A percentile compares a stretch with the other conserved stretches of the same genome.
These are phyloP conservation scores for Russula dissimulans DNA, from an alignment of 768 basidiomycete species.

Conservation along the genomic window DNA sequence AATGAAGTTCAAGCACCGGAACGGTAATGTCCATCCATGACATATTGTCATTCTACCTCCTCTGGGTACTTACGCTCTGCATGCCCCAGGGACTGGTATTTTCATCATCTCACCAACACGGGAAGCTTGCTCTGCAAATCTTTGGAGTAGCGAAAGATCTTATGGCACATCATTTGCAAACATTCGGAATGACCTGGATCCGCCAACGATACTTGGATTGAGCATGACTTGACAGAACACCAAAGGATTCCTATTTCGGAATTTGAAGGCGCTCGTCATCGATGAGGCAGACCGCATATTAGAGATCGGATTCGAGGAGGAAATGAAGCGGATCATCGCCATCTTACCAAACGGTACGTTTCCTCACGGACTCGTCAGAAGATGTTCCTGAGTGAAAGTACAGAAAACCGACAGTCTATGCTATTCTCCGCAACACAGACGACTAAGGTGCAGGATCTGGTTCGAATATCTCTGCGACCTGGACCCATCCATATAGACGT, in stretches of 20 bases:
- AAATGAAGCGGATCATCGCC: slow-evolving; percentile 94
- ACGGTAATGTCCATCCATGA: slow-evolving; percentile 43
- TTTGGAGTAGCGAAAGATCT: slow-evolving; percentile 96
- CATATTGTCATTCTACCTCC: not conserved
- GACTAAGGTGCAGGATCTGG: slow-evolving; percentile 94
- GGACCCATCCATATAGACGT: slow-evolving; percentile 95
- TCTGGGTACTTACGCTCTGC: not conserved
- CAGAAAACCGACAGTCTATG: slow-evolving; percentile 95
- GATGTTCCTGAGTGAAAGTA: not conserved
- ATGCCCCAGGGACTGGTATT: slow-evolving; percentile 74
- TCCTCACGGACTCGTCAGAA: not conserved
- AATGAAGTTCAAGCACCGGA: slow-evolving; percentile 94
- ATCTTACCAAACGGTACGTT: slow-evolving; percentile 79
- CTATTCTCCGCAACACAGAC: slow-evolving; percentile 99
- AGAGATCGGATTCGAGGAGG: slow-evolving; percentile 98
- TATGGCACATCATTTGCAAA: slow-evolving; percentile 92
- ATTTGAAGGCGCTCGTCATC: slow-evolving; percentile 89
- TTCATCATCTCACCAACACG: slow-evolving; percentile 92
- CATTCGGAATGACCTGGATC: slow-evolving; percentile 61
- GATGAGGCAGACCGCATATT: slow-evolving; percentile 98
- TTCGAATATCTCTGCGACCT: slow-evolving; percentile 91
- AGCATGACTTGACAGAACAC: slow-evolving; percentile 59
- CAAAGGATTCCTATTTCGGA: slow-evolving; percentile 93
- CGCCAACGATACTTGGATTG: not conserved
- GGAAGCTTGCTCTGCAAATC: slow-evolving; percentile 94